Evolutionary conservation across 371 early-diverging fungal genomes (phyloP), one percentile per base, ranked within the genome.

Genomic region (Rhizopus arrhizus): DNA sequence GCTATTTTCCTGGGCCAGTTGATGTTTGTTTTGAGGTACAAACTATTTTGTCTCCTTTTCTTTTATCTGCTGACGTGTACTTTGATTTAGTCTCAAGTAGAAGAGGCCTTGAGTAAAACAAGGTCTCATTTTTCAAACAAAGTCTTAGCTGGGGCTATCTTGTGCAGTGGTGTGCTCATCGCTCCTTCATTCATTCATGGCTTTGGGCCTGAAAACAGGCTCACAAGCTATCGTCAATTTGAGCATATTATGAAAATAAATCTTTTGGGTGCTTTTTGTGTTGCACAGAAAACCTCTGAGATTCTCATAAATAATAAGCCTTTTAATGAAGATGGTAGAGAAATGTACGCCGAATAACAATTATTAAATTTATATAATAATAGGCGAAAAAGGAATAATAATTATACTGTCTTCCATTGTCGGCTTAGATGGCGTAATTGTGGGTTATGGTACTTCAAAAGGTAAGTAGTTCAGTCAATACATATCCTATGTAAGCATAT

Each of bases 211-310:
- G 33, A 70, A n/a, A 36, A 53, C 8, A 13, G 29, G 11, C 51
- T 75, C 28, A 78, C 79, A n/a, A 70, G 84, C 22, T 73, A 72
- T 52, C 41, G 62, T 0, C 77, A 80, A 55, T 84, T 85, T 68
- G 61, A 84, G 55, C 70, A 69, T 45, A 65, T 82, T 12, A 62
- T 85, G 32, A 66, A 69, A n/a, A 64, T 85, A 52, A 85, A 85
- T 48, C 53, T 87, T 12, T 31, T 85, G 4, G 87, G 86, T 34
- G 78, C 84, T 2, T 87, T 78, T 64, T 82, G 82, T 58, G 87
- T 87, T 12, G 80, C 80, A 38, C 77, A 85, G 33, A 66, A 84
- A 56, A 75, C 85, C 6, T 73, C 83, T 8, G 67, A 81, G 35
- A 63, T 69, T 47, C 58, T 87, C 29, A 67, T 80, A 34, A 63